Evolutionary conservation across 768 basidiomycete genomes (phyloP), one percentile per base, ranked within the genome.

Genomic region (Hebeloma cylindrosporum): DNA sequence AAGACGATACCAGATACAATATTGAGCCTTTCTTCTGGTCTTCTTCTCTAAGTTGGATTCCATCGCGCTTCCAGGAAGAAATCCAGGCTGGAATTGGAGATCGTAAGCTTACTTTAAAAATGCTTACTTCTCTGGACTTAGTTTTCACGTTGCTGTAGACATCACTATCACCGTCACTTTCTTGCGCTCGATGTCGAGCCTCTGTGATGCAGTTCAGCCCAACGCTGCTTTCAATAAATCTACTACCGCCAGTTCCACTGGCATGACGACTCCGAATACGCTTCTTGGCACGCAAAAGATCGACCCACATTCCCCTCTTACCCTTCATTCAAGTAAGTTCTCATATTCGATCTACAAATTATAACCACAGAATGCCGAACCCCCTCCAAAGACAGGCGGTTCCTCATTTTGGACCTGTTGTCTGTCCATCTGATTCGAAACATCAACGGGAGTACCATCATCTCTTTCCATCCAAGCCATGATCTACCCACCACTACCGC

Each of bases 11-110:
- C 16, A 77, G 80, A 57, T 80, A 74, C 52, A 69, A 72, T 28
- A 73, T 83, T 32, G 82, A 83, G 51, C 82, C 82, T 0, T 84
- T 83, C 59, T 84, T 80, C 61, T 84, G 79, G 59, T 81, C 80
- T 1, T 82, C 82, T 0, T 79, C 79, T 17, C 51, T 81, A 3
- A 82, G 79, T 47, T 82, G 80, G 81, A 85, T 85, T 48, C 83
- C 83, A 2, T 79, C 80, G 1, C 75, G 81, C 43, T 85, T 79
- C 43, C 78, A 81, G 52, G 81, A 82, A 51, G 75, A 71, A 35
- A 47, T 71, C 0, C 25, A 59, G 8, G 55, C 57, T 9, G 60
- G 63, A 8, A 32, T 64, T 37, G 73, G 78, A 52, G 82, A 83
- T 61, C 81, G 80, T 83, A 52, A 57, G 79, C 23, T 11, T 18